phyloP scores from a whole-genome alignment of 148 eudicot genomes.

The Heliamphora exappendiculata region DNA sequence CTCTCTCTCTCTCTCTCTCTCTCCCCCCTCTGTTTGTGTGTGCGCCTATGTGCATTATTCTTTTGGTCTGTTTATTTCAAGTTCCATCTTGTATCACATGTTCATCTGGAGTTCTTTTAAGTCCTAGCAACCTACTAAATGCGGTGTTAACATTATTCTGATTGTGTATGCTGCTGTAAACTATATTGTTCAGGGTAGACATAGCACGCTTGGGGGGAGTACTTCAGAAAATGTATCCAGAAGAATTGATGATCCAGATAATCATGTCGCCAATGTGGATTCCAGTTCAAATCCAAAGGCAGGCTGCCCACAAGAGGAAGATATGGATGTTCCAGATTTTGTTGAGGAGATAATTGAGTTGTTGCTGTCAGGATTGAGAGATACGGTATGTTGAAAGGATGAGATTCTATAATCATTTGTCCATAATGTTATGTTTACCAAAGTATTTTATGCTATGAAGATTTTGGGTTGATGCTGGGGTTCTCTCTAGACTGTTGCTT shows the following conservation, averaged over 20 bases:
- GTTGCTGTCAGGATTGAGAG: slow-evolving; percentile 77
- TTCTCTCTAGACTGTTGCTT: neutral
- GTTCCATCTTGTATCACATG: neutral
- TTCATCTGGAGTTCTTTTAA: neutral
- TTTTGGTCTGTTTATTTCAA: neutral
- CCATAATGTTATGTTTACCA: neutral
- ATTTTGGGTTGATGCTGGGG: slow-evolving; percentile 2
- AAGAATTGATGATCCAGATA: slow-evolving; percentile 19
- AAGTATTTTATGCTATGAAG: neutral
- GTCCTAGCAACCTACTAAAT: neutral
- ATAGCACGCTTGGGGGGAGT: slow-evolving; percentile 49
- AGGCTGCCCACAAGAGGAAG: slow-evolving; percentile 55
- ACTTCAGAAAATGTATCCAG: slow-evolving; percentile 30
- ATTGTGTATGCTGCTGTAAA: neutral
- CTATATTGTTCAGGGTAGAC: slow-evolving; percentile 44
- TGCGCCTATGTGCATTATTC: neutral
- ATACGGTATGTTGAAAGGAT: slow-evolving; percentile 64
- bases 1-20: too few species aligned
- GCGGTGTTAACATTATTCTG: neutral
- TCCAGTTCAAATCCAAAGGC: slow-evolving; percentile 23
- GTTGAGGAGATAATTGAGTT: slow-evolving; percentile 87
- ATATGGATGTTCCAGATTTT: slow-evolving; percentile 88
- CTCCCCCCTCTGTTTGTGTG: too few species aligned
- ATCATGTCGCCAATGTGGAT: slow-evolving; percentile 21
- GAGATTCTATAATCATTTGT: slow-evolving; percentile 18